A percentile compares a stretch with the other conserved stretches of the same genome.
phyloP scores from a whole-genome alignment of 306 rosid genomes.

The Pterocarpus macrocarpus region DNA sequence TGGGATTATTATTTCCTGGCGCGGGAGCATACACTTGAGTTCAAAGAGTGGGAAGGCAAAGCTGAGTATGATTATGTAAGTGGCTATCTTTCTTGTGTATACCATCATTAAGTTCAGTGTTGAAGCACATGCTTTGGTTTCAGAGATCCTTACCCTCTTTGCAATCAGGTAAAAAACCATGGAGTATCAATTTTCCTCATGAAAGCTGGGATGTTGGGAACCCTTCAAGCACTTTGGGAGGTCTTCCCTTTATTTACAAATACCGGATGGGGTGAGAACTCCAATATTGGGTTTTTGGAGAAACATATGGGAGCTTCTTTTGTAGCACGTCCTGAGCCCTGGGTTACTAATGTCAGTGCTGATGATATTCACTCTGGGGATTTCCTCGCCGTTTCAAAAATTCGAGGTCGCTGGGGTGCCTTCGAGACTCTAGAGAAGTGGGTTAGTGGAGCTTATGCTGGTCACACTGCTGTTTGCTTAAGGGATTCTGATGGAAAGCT shows the following conservation, averaged over 20 bases:
- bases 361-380: conserved; percentile 96
- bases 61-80: conserved; percentile 94
- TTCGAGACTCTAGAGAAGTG: conserved; percentile 96
- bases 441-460: conserved; percentile 97
- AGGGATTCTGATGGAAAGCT: conserved; percentile 88
- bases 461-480: conserved; percentile 94
- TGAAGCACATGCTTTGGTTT: conserved; percentile 31
- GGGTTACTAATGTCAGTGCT: conserved; percentile 74
- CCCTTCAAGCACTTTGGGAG: conserved; percentile 86
- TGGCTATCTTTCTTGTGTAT: conserved; percentile 41
- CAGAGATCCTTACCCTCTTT: conserved; percentile 42
- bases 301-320: conserved; percentile 93
- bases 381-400: conserved; percentile 93
- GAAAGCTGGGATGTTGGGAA: conserved; percentile 95
- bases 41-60: conserved; percentile 83
- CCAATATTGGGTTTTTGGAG: conserved; percentile 77
- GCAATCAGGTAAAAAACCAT: conserved; percentile 73
- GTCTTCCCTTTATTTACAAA: conserved; percentile 87
- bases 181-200: conserved; percentile 94
- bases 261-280: conserved; percentile 91
- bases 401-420: conserved; percentile 99
- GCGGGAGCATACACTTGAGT: conserved; percentile 93
- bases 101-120: conserved; percentile 20
- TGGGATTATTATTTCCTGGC: conserved; percentile 95
- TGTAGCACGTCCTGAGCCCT: conserved; percentile 77